Evolutionary conservation across 176 grass and related monocot species (phyloP).

Genomic region (Zea luxurians): DNA sequence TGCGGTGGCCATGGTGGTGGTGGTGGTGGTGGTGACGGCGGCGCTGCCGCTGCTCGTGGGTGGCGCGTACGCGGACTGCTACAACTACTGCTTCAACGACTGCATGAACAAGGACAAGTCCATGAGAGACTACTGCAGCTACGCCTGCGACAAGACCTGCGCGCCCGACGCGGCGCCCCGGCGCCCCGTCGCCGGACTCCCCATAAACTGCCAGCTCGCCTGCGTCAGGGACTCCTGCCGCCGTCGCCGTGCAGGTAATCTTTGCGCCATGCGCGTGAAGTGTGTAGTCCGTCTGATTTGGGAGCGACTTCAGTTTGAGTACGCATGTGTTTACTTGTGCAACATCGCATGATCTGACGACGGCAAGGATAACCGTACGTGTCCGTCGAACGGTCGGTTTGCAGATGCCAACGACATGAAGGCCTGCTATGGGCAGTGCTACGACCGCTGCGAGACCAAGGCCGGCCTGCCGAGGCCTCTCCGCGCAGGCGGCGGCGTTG

Average conservation of each 20-base stretch:
- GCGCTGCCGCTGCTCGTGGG: constrained; percentile 14
- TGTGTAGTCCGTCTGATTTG: too few relatives aligned
- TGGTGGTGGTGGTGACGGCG: background rate
- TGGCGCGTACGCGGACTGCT: constrained; percentile 42
- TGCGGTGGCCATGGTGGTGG: background rate
- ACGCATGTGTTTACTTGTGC: background rate
- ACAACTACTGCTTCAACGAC: constrained; percentile 50
- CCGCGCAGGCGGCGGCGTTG: background rate
- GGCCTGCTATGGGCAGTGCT: constrained; percentile 39
- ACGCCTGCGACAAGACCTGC: constrained; percentile 67
- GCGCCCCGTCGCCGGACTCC: background rate
- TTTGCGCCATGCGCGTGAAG: background rate
- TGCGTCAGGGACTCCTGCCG: constrained; percentile 29
- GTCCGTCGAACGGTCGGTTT: background rate
- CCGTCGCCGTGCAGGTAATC: constrained; percentile 14
- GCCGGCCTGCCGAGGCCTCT: constrained; percentile 25
- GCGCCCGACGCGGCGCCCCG: background rate
- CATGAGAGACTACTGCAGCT: constrained; percentile 57
- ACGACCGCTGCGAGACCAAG: constrained; percentile 34
- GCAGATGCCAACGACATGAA: constrained; percentile 24
- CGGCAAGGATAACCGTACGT: background rate
- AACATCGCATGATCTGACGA: too few relatives aligned
- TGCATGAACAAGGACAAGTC: constrained; percentile 45
- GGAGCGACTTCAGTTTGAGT: background rate
- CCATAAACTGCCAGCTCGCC: constrained; percentile 20